These are phyloP conservation scores for Salix caprea DNA, from an alignment of 345 rosid species.

Conservation along the genomic window DNA sequence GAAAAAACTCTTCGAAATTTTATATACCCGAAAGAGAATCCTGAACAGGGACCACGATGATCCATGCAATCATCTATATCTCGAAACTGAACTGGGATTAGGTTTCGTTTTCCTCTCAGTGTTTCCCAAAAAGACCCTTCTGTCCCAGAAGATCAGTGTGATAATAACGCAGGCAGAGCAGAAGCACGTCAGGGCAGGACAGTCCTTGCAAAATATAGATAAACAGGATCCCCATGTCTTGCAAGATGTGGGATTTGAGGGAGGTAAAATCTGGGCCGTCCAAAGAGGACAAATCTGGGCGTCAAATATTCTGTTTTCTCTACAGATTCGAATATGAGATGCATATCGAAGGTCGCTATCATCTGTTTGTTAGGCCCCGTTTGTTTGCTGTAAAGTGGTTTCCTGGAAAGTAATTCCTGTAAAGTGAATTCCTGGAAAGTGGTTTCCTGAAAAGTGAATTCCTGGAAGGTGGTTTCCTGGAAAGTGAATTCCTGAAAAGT, in stretches of 20 bases:
- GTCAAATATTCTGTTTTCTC: conserved; percentile 31
- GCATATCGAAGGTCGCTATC: conserved; percentile 46
- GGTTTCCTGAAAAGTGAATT: too few relatives aligned
- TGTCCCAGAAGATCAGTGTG: background rate
- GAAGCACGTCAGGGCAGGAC: background rate
- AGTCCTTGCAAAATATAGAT: background rate
- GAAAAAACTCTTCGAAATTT: conserved; percentile 13
- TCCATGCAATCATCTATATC: conserved; percentile 47
- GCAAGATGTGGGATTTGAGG: background rate
- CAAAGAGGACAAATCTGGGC: conserved; percentile 39
- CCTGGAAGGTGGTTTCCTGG: too few relatives aligned
- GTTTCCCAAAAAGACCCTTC: conserved; percentile 1
- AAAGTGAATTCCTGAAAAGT: too few relatives aligned
- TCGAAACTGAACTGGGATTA: conserved; percentile 65
- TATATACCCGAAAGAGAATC: background rate
- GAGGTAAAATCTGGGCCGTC: conserved; percentile 39
- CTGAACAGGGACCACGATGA: conserved; percentile 35
- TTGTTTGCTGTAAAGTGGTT: too few relatives aligned
- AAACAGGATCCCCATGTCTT: background rate
- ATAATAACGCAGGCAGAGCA: background rate
- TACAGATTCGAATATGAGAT: conserved; percentile 20
- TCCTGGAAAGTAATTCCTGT: too few relatives aligned
- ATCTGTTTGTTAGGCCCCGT: conserved; percentile 65
- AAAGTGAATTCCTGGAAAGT: too few relatives aligned
- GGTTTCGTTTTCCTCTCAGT: conserved; percentile 16